phyloP scores from a whole-genome alignment of 306 rosid species.

The Cucumis melo region DNA sequence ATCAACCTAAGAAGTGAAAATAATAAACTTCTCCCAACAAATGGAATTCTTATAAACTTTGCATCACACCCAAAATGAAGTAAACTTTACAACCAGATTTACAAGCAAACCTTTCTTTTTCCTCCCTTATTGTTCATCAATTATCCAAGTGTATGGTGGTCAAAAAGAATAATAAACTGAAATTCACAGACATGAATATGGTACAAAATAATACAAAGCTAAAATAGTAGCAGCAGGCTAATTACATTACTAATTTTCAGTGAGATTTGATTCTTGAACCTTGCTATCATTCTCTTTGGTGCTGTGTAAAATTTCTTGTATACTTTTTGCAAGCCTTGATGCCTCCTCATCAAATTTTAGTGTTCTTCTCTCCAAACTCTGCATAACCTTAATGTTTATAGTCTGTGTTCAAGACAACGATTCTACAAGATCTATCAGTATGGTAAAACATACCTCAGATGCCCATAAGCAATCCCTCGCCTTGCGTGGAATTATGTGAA shows the following conservation, averaged over 20 bases:
- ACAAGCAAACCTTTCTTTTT: background rate
- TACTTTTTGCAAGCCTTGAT: constrained; percentile 40
- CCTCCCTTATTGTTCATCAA: background rate
- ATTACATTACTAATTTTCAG: constrained; percentile 29
- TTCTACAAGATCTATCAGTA: background rate
- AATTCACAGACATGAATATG: background rate
- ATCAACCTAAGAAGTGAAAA: background rate
- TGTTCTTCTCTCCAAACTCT: constrained; percentile 65
- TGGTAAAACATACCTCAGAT: constrained; percentile 54
- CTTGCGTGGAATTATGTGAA: constrained; percentile 90
- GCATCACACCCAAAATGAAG: background rate
- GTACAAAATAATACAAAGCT: constrained; percentile 1
- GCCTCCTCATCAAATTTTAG: constrained; percentile 53
- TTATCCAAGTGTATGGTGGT: background rate
- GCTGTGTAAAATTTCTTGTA: constrained; percentile 47
- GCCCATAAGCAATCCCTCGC: constrained; percentile 73
- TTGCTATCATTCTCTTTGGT: constrained; percentile 18
- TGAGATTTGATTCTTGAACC: constrained; percentile 31
- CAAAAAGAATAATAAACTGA: background rate
- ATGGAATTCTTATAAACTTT: background rate
- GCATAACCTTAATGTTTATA: background rate
- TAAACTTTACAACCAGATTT: background rate
- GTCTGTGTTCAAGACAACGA: background rate
- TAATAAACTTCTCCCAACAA: background rate
- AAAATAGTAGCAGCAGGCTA: constrained; percentile 11